phyloP scores from a whole-genome alignment of 768 basidiomycete genomes.

The Rhodotorula graminis region DNA sequence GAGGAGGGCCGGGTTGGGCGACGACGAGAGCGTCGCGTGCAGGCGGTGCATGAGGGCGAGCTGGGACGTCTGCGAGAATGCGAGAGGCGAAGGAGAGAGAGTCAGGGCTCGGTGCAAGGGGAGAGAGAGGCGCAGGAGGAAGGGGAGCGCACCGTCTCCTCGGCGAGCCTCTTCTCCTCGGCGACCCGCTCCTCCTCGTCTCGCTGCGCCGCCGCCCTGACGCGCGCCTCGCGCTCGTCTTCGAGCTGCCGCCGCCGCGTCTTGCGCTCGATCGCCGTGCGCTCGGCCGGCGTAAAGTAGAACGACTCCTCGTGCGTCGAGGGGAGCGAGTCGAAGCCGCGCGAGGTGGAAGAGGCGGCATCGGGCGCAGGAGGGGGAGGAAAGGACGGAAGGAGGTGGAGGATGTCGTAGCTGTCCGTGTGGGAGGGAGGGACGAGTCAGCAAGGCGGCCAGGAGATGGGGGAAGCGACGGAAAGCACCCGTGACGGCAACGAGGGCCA shows the following conservation, averaged over 20 bases:
- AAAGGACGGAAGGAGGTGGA: conserved; percentile 61
- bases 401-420: conserved; percentile 51
- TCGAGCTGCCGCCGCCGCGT: conserved; percentile 44
- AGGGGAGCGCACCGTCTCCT: conserved; percentile 2
- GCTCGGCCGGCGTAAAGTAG: conserved; percentile 65
- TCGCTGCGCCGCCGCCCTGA: neutral
- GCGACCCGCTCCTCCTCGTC: conserved; percentile 43
- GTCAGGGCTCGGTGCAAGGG: neutral
- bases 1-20: conserved; percentile 72
- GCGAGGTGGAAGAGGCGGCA: neutral
- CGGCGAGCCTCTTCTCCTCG: conserved; percentile 56
- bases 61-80: conserved; percentile 63
- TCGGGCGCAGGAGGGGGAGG: conserved; percentile 51
- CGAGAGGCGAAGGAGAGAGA: too few species aligned
- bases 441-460: neutral
- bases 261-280: conserved; percentile 61
- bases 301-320: conserved; percentile 82
- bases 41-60: conserved; percentile 69
- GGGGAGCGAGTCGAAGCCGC: conserved; percentile 76
- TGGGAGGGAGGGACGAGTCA: neutral
- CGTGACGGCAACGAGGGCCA: neutral
- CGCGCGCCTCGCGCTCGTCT: conserved; percentile 16
- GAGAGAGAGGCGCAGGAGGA: too few species aligned
- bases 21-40: conserved; percentile 61
- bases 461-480: neutral